phyloP scores from a whole-genome alignment of 768 basidiomycete species.

The Lanmaoa pseudosensibilis region DNA sequence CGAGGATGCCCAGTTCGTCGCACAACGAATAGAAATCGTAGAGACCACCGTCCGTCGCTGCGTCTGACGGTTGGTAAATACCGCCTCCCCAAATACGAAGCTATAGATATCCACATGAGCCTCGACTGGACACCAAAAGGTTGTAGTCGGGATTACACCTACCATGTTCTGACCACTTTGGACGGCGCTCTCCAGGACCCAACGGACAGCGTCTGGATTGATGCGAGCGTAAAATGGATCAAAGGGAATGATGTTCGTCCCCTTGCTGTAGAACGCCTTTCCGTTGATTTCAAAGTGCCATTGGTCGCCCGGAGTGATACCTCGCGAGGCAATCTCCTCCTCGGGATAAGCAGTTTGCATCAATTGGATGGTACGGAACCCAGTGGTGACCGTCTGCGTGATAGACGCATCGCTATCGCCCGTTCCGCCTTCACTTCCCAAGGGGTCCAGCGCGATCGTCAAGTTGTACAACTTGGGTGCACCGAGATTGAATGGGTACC shows the following conservation, averaged over 20 bases:
- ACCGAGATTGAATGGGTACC: slow-evolving; percentile 58
- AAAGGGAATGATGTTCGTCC: slow-evolving; percentile 56
- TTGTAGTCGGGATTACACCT: too few species aligned
- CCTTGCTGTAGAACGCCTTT: slow-evolving; percentile 27
- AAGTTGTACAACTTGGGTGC: slow-evolving; percentile 56
- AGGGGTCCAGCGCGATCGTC: slow-evolving; percentile 40
- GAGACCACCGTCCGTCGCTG: too few species aligned
- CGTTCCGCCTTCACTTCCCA: slow-evolving; percentile 4
- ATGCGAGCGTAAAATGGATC: slow-evolving; percentile 59
- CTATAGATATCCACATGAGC: too few species aligned
- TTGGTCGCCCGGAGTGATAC: slow-evolving; percentile 59
- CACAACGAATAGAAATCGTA: too few species aligned
- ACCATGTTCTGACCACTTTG: too few species aligned
- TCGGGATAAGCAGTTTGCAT: slow-evolving; percentile 48
- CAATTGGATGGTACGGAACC: slow-evolving; percentile 60
- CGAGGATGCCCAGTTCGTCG: too few species aligned
- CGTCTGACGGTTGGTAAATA: too few species aligned
- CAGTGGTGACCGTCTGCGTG: slow-evolving; percentile 46
- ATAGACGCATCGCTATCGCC: slow-evolving; percentile 21
- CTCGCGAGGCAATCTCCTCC: slow-evolving; percentile 43
- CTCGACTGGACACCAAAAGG: too few species aligned
- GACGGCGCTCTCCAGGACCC: slow-evolving; percentile 38
- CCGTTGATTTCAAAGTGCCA: slow-evolving; percentile 64
- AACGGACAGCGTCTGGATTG: slow-evolving; percentile 49
- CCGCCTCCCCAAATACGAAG: too few species aligned